phyloP scores from a whole-genome alignment of 257 asterid genomes.

The Solanum chilense region DNA sequence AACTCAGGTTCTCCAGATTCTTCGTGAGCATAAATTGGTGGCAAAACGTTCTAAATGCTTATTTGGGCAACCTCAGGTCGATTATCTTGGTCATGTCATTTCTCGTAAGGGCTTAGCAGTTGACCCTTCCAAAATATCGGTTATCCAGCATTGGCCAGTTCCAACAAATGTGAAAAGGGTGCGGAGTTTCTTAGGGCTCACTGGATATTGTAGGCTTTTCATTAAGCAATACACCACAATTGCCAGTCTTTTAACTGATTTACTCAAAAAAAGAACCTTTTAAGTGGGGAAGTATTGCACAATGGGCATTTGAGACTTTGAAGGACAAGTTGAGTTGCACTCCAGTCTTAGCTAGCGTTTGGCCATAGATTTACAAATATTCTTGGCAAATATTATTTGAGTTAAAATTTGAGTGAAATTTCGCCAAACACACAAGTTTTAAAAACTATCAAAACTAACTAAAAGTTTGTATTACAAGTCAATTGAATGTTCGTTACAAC shows the following conservation, averaged over 20 bases:
- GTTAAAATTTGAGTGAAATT: too few species aligned
- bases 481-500: too few species aligned
- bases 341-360: too few species aligned
- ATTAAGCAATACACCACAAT: not conserved
- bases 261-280: not conserved
- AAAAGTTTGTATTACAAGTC: too few species aligned
- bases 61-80: not conserved
- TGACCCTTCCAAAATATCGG: not conserved
- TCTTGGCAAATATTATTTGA: too few species aligned
- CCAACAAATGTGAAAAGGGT: not conserved
- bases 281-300: not conserved
- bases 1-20: not conserved
- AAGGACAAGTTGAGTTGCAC: not conserved
- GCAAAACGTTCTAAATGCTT: not conserved
- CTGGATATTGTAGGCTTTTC: not conserved
- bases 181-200: not conserved
- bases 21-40: not conserved
- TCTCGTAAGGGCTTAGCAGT: not conserved
- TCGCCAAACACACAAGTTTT: too few species aligned
- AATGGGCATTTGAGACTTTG: not conserved
- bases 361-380: too few species aligned
- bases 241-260: not conserved
- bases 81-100: not conserved
- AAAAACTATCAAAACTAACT: too few species aligned
- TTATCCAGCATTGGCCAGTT: not conserved